These are phyloP conservation scores for Daldinia vernicosa DNA, from an alignment of 495 filamentous ascomycete genomes.

Conservation along the genomic window DNA sequence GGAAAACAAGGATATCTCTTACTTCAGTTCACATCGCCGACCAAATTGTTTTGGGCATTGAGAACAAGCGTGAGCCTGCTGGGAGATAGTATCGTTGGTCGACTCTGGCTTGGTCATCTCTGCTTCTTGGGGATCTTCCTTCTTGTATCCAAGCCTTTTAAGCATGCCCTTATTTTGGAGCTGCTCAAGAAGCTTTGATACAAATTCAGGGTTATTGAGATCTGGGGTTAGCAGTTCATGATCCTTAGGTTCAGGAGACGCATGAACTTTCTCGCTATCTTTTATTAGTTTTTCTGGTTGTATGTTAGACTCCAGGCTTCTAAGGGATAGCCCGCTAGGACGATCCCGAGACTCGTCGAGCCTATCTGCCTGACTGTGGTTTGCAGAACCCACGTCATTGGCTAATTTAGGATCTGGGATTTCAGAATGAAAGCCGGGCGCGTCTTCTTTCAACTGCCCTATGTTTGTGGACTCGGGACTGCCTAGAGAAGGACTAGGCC, in stretches of 20 bases:
- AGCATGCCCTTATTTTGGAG: slow-evolving; percentile 41
- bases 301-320: not conserved
- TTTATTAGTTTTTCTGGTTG: slow-evolving; percentile 7
- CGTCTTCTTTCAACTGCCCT: slow-evolving; percentile 2
- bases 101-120: slow-evolving; percentile 25
- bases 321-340: not conserved
- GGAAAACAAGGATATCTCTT: slow-evolving; percentile 37
- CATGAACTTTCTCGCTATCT: slow-evolving; percentile 3
- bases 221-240: slow-evolving; percentile 1
- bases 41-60: slow-evolving; percentile 64
- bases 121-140: slow-evolving; percentile 13
- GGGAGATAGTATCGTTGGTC: not conserved
- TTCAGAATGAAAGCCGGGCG: not conserved
- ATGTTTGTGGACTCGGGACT: not conserved
- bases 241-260: not conserved
- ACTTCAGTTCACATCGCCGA: slow-evolving; percentile 78
- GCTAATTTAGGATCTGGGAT: slow-evolving; percentile 4
- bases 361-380: not conserved
- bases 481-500: not conserved
- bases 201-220: slow-evolving; percentile 2
- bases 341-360: slow-evolving; percentile 9
- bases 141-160: slow-evolving; percentile 47
- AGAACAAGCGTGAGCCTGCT: slow-evolving; percentile 59
- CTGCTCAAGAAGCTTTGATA: slow-evolving; percentile 29
- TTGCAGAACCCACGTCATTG: not conserved